These are phyloP conservation scores for Tilletia walkeri DNA, from an alignment of 1,284 basidiomycete genomes.

Conservation along the genomic window DNA sequence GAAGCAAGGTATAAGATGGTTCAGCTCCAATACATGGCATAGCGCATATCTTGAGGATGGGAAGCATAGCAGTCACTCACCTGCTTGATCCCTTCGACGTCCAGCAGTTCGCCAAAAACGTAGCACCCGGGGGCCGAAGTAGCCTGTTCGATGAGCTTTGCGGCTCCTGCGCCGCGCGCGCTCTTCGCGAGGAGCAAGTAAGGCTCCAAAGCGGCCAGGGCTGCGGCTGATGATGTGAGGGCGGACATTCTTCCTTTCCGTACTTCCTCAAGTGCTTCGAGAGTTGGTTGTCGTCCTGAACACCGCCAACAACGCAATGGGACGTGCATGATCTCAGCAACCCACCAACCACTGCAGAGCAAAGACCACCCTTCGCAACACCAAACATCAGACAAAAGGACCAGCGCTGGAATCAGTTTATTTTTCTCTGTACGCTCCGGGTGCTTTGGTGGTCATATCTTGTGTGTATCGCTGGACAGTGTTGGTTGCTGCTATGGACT, in stretches of 20 bases:
- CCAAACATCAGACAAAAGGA: too few relatives aligned
- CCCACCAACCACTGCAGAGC: too few relatives aligned
- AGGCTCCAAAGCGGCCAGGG: conserved; percentile 67
- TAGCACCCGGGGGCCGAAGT: conserved; percentile 83
- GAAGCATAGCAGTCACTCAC: conserved; percentile 58
- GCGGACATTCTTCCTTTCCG: neutral
- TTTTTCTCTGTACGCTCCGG: too few relatives aligned
- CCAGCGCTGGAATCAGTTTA: too few relatives aligned
- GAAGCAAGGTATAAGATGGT: neutral
- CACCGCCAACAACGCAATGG: too few relatives aligned
- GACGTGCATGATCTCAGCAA: too few relatives aligned
- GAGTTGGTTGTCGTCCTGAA: too few relatives aligned
- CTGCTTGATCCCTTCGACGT: conserved; percentile 76
- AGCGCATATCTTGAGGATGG: neutral
- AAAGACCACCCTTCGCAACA: too few relatives aligned
- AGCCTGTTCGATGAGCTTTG: conserved; percentile 79
- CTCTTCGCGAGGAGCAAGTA: conserved; percentile 85
- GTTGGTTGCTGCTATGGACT: too few relatives aligned
- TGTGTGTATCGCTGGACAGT: too few relatives aligned
- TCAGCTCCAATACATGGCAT: neutral
- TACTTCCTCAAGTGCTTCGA: too few relatives aligned
- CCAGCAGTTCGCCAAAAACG: conserved; percentile 82
- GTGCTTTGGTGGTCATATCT: too few relatives aligned
- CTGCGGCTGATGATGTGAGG: conserved; percentile 8
- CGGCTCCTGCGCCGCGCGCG: conserved; percentile 83